Base-by-base conservation (phyloP, 2,329 filamentous ascomycete species). In the Dothideomycetes sp. region DNA sequence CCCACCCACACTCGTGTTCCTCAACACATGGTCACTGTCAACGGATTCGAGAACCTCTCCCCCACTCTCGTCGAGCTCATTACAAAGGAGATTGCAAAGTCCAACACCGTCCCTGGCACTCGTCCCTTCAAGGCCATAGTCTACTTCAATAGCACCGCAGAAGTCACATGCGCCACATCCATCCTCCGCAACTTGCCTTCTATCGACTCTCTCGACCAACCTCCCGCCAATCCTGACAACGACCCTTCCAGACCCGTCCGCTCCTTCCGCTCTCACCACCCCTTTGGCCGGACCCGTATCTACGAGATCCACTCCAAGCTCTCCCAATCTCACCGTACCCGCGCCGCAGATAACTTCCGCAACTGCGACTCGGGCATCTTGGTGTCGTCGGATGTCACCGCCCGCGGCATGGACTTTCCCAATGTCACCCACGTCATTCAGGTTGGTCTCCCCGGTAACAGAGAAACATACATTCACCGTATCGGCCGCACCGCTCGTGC, bases 91-190 rank as follows among this genome's bases (percentile, higher is more conserved):
- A 59, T 70, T n/a, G 50, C 67, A 19, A 41, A 54, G 31, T 43
- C 62, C 50, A 49, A 58, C 46, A 53, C 60, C 46, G n/a, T n/a
- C 7, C 59, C 51, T 2, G 57, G 59, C 3, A 52, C 45, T 3
- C 60, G 60, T 12, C 84, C 85, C 0, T 95, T 96, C 74, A 98
- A 98, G 70, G 85, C 86, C n/a, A 93, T 98, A 44, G 68, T 94
- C 31, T 98, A 94, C 65, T 81, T 89, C 58, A 84, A 84, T 52
- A 85, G 82, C 16, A 93, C 83, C 1, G 73, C 75, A 17, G 72
- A 82, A 47, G 84, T 87, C 33, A 69, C 79, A 42, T 66, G 87
- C 35, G 76, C 77, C 16, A 64, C 70, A 15, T 65, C 72, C 12
- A 62, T 81, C 16, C 75, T 87, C 38, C 61, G 65, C 41, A 65